Percentiles rank a stretch among this genome's conserved stretches.
Evolutionary conservation across 768 basidiomycete species (phyloP).

Genomic region (Coprinellus micaceus): DNA sequence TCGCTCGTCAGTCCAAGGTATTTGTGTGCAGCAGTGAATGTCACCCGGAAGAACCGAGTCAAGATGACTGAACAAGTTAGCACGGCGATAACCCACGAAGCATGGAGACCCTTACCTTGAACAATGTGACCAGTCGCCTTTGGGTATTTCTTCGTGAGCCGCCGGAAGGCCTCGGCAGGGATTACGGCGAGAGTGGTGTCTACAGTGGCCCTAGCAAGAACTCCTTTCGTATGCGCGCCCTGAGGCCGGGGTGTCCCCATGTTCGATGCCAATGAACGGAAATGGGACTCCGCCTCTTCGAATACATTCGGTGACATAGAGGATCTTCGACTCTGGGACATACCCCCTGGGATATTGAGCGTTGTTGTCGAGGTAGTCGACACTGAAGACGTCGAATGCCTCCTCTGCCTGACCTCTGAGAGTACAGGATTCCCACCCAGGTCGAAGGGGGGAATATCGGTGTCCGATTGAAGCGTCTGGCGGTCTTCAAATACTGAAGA

Average conservation of each 20-base stretch:
- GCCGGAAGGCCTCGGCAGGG: slow-evolving; percentile 92
- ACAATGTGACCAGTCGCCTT: slow-evolving; percentile 97
- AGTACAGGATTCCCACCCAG: slow-evolving; percentile 26
- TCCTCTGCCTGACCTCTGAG: slow-evolving; percentile 32
- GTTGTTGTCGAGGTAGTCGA: slow-evolving; percentile 67
- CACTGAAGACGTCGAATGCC: slow-evolving; percentile 47
- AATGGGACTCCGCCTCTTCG: slow-evolving; percentile 18
- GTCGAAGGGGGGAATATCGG: slow-evolving; percentile 62
- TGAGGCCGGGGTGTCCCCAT: slow-evolving; percentile 21
- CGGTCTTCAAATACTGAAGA: slow-evolving; percentile 7
- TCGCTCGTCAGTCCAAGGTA: slow-evolving; percentile 94
- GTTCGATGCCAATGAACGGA: slow-evolving; percentile 15
- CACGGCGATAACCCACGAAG: background rate
- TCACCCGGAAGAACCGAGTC: slow-evolving; percentile 94
- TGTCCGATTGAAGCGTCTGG: slow-evolving; percentile 40
- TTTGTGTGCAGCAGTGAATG: slow-evolving; percentile 95
- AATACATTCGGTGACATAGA: slow-evolving; percentile 27
- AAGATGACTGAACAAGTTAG: slow-evolving; percentile 64
- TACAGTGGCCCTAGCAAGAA: slow-evolving; percentile 88
- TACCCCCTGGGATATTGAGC: slow-evolving; percentile 43
- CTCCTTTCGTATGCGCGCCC: slow-evolving; percentile 58
- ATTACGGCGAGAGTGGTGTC: slow-evolving; percentile 98
- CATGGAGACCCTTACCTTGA: slow-evolving; percentile 53
- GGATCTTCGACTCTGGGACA: slow-evolving; percentile 3
- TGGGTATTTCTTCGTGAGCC: slow-evolving; percentile 93